Percentiles rank a stretch among this genome's conserved stretches.
Conservation (phyloP, 2,329 filamentous ascomycete genomes). For the Orbilia oligospora region DNA sequence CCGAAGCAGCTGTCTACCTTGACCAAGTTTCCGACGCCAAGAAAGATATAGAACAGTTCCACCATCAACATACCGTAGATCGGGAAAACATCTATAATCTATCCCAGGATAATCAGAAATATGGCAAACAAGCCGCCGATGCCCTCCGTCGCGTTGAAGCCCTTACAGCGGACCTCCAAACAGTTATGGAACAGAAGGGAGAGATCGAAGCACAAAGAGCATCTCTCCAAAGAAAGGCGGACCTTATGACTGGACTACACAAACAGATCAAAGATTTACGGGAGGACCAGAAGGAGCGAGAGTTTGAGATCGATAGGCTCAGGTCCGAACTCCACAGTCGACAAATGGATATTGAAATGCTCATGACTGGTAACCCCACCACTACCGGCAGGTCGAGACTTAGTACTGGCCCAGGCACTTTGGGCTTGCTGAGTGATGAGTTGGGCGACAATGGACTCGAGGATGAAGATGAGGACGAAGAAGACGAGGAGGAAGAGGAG, state of each 20-base stretch:
- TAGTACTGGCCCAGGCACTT: constrained; percentile 37
- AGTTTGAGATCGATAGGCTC: constrained; percentile 54
- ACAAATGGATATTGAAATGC: constrained; percentile 52
- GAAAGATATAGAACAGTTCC: constrained; percentile 41
- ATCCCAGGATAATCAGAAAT: constrained; percentile 53
- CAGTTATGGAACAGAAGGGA: constrained; percentile 51
- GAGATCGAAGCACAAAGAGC: constrained; percentile 44
- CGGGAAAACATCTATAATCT: constrained; percentile 47
- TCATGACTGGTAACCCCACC: constrained; percentile 44
- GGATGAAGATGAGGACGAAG: constrained; percentile 45
- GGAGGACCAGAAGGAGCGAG: constrained; percentile 52
- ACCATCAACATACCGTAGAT: constrained; percentile 46
- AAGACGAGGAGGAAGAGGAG: constrained; percentile 53
- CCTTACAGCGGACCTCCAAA: constrained; percentile 54
- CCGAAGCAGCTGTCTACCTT: constrained; percentile 57
- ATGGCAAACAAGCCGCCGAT: constrained; percentile 53
- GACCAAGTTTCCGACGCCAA: constrained; percentile 54
- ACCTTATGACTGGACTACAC: constrained; percentile 52
- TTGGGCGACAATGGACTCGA: constrained; percentile 30
- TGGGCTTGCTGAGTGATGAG: constrained; percentile 48
- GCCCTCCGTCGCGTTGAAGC: constrained; percentile 53
- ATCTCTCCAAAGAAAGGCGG: constrained; percentile 51
- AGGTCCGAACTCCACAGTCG: constrained; percentile 45
- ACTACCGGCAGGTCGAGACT: constrained; percentile 8
- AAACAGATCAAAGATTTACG: constrained; percentile 59